These are phyloP conservation scores for Ustilago esculenta DNA, from an alignment of 1,284 basidiomycete genomes.

Conservation along the genomic window DNA sequence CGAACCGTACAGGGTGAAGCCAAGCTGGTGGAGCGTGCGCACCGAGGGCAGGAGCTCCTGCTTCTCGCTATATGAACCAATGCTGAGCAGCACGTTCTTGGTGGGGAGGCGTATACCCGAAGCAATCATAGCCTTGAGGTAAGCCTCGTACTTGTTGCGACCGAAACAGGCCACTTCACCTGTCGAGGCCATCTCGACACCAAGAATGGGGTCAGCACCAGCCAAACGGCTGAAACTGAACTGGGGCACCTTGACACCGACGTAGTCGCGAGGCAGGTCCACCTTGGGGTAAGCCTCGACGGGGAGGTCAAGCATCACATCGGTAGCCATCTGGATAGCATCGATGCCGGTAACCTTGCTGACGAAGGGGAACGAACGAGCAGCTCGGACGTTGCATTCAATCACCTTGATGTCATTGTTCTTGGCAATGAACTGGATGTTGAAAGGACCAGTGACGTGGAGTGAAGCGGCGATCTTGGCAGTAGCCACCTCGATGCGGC, in stretches of 20 bases:
- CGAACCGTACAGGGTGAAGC: slow-evolving; percentile 96
- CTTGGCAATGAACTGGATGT: slow-evolving; percentile 99
- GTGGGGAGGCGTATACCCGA: slow-evolving; percentile 93
- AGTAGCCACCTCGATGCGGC: slow-evolving; percentile 94
- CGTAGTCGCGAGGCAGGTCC: slow-evolving; percentile 87
- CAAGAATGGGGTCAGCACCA: slow-evolving; percentile 96
- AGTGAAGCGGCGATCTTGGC: slow-evolving; percentile 93
- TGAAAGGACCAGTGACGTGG: slow-evolving; percentile 98
- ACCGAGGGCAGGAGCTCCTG: slow-evolving; percentile 93
- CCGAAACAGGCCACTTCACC: slow-evolving; percentile 99
- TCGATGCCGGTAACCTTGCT: slow-evolving; percentile 97
- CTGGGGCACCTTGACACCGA: slow-evolving; percentile 98
- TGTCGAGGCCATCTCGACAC: slow-evolving; percentile 99
- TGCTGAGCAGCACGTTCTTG: slow-evolving; percentile 92
- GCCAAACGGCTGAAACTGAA: slow-evolving; percentile 96
- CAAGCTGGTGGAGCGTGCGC: slow-evolving; percentile 92
- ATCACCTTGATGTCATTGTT: slow-evolving; percentile 99
- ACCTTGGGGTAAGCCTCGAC: slow-evolving; percentile 89
- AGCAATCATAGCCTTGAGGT: slow-evolving; percentile 94
- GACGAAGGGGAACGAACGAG: slow-evolving; percentile 98
- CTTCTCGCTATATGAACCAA: slow-evolving; percentile 98
- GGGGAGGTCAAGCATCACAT: slow-evolving; percentile 92
- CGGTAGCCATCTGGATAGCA: slow-evolving; percentile 97
- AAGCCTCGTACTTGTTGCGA: slow-evolving; percentile 96
- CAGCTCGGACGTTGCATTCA: slow-evolving; percentile 97